Conservation (phyloP, 1,139 yeast genomes). For the Nakaseomyces kungkrabaensis region DNA sequence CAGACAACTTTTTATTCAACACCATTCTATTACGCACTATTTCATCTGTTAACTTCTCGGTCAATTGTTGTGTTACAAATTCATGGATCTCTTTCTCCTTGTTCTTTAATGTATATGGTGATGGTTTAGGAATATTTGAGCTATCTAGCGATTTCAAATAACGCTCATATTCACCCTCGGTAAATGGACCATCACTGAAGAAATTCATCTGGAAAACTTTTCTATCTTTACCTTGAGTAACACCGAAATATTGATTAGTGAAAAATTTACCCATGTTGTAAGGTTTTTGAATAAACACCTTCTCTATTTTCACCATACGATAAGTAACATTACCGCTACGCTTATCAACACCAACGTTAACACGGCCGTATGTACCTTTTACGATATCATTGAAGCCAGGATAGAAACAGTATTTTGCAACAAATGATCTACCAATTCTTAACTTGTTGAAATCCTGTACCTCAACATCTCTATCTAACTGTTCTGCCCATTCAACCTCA, state of each 20-base stretch:
- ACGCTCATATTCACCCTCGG: conserved; percentile 59
- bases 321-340: conserved; percentile 59
- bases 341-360: conserved; percentile 65
- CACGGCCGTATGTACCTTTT: conserved; percentile 68
- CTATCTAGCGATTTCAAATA: conserved; percentile 54
- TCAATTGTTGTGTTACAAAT: conserved; percentile 56
- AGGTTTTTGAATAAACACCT: conserved; percentile 48
- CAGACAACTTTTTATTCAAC: conserved; percentile 45
- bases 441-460: conserved; percentile 57
- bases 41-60: conserved; percentile 67
- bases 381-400: conserved; percentile 66
- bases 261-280: conserved; percentile 47
- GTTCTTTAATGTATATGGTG: conserved; percentile 53
- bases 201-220: conserved; percentile 66
- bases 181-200: conserved; percentile 67
- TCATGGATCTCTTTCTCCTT: conserved; percentile 52
- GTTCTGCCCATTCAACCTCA: conserved; percentile 37
- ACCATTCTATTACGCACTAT: conserved; percentile 67
- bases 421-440: conserved; percentile 65
- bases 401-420: conserved; percentile 69
- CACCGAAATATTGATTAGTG: conserved; percentile 50
- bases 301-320: conserved; percentile 74
- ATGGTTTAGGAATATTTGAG: conserved; percentile 49
- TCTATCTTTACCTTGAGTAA: conserved; percentile 45
- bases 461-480: conserved; percentile 35